Conservation (phyloP, 306 rosid genomes). For the Ceratonia siliqua region DNA sequence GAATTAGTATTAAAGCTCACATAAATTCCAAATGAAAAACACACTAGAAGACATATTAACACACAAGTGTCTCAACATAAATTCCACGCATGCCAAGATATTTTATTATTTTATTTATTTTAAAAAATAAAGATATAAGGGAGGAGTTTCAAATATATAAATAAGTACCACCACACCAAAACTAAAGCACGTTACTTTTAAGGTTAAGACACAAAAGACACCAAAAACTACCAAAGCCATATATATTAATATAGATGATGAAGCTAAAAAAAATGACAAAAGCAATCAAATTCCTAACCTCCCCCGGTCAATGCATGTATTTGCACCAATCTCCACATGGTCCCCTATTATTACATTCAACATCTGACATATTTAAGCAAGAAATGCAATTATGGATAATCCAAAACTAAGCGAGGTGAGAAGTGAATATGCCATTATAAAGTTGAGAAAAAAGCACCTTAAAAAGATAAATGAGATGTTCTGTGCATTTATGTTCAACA, state of each 20-base stretch:
- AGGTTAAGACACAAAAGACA: too few relatives aligned
- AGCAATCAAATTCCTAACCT: constrained; percentile 52
- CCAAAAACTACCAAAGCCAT: too few relatives aligned
- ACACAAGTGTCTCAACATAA: not conserved
- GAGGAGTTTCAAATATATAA: too few relatives aligned
- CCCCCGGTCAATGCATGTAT: constrained; percentile 92
- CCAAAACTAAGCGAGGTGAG: not conserved
- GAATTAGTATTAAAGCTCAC: constrained; percentile 30
- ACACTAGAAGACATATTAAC: constrained; percentile 18
- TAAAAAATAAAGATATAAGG: too few relatives aligned
- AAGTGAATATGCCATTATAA: constrained; percentile 17
- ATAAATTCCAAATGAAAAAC: constrained; percentile 29
- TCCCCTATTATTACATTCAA: constrained; percentile 75
- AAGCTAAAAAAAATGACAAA: constrained; percentile 2
- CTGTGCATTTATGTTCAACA: not conserved
- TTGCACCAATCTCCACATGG: constrained; percentile 87
- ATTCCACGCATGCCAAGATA: too few relatives aligned
- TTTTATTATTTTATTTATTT: too few relatives aligned
- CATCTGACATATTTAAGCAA: constrained; percentile 51
- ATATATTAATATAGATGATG: not conserved
- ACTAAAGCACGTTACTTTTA: too few relatives aligned
- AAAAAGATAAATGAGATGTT: not conserved
- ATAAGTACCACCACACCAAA: too few relatives aligned
- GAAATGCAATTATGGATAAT: constrained; percentile 14
- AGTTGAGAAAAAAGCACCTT: not conserved